Conservation (phyloP, 2,329 filamentous ascomycete genomes). For the Cladosporium austrohemisphaericum region DNA sequence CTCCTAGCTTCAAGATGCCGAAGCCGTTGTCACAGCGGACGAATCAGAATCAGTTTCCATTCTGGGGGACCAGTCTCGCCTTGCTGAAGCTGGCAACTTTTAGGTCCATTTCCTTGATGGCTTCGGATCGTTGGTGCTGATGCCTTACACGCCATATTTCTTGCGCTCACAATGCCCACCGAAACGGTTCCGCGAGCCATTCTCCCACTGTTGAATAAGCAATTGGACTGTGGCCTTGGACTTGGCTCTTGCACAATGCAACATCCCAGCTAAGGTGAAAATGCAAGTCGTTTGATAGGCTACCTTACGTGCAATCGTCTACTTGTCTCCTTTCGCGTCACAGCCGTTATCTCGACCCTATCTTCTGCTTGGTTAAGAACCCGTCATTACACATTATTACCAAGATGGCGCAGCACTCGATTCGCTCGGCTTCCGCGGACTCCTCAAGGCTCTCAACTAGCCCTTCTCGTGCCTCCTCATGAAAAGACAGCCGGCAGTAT, state of each 20-base stretch:
- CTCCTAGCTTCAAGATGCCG: neutral
- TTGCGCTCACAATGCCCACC: too few species aligned
- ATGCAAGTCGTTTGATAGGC: too few species aligned
- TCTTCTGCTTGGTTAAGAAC: neutral
- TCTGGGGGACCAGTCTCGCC: neutral
- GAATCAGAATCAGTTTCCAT: neutral
- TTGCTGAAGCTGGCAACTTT: constrained; percentile 1
- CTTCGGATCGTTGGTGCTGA: neutral
- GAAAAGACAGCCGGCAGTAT: too few species aligned
- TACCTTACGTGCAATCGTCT: too few species aligned
- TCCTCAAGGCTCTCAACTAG: too few species aligned
- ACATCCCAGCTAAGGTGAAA: neutral
- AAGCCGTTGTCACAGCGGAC: neutral
- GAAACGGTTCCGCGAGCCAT: too few species aligned
- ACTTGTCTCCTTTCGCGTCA: neutral
- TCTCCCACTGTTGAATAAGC: too few species aligned
- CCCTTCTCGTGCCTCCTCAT: too few species aligned
- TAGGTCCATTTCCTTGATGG: neutral
- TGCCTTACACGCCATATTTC: too few species aligned
- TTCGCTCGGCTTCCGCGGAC: neutral
- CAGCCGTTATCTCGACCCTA: too few species aligned
- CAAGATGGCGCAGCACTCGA: neutral
- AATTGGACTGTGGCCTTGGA: neutral
- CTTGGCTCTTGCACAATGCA: neutral
- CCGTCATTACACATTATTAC: constrained; percentile 7